Evolutionary conservation across 2,329 filamentous ascomycete species (phyloP).

Genomic region (Exophiala lecanii-corni): DNA sequence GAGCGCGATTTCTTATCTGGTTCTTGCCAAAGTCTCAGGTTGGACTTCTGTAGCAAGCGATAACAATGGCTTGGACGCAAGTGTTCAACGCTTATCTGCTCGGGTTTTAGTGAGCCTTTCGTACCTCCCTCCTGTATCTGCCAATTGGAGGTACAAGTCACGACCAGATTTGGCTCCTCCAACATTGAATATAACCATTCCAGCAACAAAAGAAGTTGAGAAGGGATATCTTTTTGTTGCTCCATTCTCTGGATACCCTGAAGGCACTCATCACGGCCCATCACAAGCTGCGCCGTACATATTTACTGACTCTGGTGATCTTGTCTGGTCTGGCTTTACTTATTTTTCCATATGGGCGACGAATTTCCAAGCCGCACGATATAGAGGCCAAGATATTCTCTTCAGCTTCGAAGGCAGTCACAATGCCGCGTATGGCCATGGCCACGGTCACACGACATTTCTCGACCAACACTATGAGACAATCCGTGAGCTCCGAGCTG

Average conservation of each 20-base stretch:
- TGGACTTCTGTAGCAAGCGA: too few relatives aligned
- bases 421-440: slow-evolving; percentile 34
- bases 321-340: slow-evolving; percentile 17
- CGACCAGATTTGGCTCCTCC: slow-evolving; percentile 46
- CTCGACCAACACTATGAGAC: slow-evolving; percentile 53
- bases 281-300: slow-evolving; percentile 14
- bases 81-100: too few relatives aligned
- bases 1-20: too few relatives aligned
- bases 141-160: slow-evolving; percentile 47
- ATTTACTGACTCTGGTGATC: slow-evolving; percentile 14
- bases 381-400: slow-evolving; percentile 14
- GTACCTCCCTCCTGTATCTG: slow-evolving; percentile 24
- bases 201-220: slow-evolving; percentile 14
- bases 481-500: slow-evolving; percentile 49
- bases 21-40: too few relatives aligned
- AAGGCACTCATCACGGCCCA: slow-evolving; percentile 13
- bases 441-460: slow-evolving; percentile 52
- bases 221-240: slow-evolving; percentile 43
- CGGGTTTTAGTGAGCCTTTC: too few relatives aligned
- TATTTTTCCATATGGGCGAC: slow-evolving; percentile 17
- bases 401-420: slow-evolving; percentile 15
- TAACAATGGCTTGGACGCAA: too few relatives aligned
- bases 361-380: slow-evolving; percentile 11
- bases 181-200: slow-evolving; percentile 35
- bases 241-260: slow-evolving; percentile 10